Percentiles rank a stretch among this genome's conserved stretches.
These are phyloP conservation scores for Aspergillus ostianus DNA, from an alignment of 495 filamentous ascomycete genomes.

Conservation along the genomic window DNA sequence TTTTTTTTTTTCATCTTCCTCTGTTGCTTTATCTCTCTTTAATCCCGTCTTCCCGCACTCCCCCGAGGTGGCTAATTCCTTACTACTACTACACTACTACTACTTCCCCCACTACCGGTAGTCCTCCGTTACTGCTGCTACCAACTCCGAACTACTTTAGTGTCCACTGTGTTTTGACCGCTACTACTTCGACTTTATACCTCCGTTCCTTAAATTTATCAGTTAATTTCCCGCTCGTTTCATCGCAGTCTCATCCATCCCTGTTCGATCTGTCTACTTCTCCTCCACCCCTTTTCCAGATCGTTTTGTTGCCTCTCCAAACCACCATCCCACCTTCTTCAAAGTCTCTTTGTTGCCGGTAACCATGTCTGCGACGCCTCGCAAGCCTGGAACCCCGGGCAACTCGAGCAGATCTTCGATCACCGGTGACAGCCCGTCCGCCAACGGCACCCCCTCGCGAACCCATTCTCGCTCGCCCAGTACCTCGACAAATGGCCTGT, in stretches of 20 bases:
- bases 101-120: not conserved
- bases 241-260: conserved; percentile 14
- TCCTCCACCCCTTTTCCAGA: conserved; percentile 13
- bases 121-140: conserved; percentile 15
- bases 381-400: conserved; percentile 42
- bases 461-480: conserved; percentile 45
- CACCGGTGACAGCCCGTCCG: conserved; percentile 31
- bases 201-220: conserved; percentile 26
- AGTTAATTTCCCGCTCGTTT: conserved; percentile 30
- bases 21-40: too few relatives aligned
- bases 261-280: conserved; percentile 1
- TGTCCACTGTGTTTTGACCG: conserved; percentile 33
- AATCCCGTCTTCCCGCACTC: not conserved
- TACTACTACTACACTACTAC: too few relatives aligned
- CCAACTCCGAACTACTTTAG: conserved; percentile 18
- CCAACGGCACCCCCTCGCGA: conserved; percentile 41
- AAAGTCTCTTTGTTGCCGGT: conserved; percentile 22
- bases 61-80: too few relatives aligned
- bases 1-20: too few relatives aligned
- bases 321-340: conserved; percentile 7
- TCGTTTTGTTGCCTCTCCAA: conserved; percentile 13
- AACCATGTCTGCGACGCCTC: conserved; percentile 46
- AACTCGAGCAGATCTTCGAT: conserved; percentile 39
- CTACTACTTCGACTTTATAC: conserved; percentile 25
- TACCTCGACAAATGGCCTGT: conserved; percentile 37